Evolutionary conservation across 306 rosid species (phyloP).

Genomic region (Pterocarpus santalinus): DNA sequence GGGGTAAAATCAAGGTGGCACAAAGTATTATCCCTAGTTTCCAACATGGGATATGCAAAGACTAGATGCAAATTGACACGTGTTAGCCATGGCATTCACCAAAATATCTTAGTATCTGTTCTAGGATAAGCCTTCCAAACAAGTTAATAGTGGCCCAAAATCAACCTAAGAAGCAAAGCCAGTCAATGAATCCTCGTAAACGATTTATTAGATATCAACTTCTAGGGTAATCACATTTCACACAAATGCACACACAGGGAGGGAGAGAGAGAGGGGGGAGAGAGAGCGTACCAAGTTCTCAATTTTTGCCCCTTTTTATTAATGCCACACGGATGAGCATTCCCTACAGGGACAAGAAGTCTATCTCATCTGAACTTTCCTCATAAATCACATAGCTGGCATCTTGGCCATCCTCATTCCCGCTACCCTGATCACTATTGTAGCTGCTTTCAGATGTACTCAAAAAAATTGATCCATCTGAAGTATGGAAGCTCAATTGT

Average conservation of each 20-base stretch:
- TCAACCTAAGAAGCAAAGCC: conserved; percentile 30
- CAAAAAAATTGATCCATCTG: conserved; percentile 72
- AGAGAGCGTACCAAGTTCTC: conserved; percentile 54
- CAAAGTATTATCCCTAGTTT: conserved; percentile 24
- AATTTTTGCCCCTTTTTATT: conserved; percentile 40
- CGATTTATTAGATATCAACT: conserved; percentile 7
- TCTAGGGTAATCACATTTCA: not conserved
- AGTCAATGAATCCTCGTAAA: conserved; percentile 28
- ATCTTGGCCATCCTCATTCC: conserved; percentile 85
- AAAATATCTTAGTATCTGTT: conserved; percentile 25
- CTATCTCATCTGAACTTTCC: conserved; percentile 91
- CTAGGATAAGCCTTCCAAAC: conserved; percentile 25
- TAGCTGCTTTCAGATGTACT: conserved; percentile 91
- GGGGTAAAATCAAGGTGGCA: conserved; percentile 23
- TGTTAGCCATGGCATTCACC: conserved; percentile 28
- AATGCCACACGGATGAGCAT: conserved; percentile 29
- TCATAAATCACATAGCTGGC: conserved; percentile 63
- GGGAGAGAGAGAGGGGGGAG: conserved; percentile 27
- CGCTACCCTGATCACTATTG: conserved; percentile 88
- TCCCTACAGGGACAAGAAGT: conserved; percentile 61
- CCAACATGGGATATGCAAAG: conserved; percentile 27
- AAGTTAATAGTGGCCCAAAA: conserved; percentile 22
- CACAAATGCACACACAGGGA: not conserved
- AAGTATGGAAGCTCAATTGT: conserved; percentile 70
- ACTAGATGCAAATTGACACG: conserved; percentile 30